Percentiles rank a stretch among this genome's conserved stretches.
phyloP scores from a whole-genome alignment of 78 protist genomes.

The Dictyostelium intermedium region DNA sequence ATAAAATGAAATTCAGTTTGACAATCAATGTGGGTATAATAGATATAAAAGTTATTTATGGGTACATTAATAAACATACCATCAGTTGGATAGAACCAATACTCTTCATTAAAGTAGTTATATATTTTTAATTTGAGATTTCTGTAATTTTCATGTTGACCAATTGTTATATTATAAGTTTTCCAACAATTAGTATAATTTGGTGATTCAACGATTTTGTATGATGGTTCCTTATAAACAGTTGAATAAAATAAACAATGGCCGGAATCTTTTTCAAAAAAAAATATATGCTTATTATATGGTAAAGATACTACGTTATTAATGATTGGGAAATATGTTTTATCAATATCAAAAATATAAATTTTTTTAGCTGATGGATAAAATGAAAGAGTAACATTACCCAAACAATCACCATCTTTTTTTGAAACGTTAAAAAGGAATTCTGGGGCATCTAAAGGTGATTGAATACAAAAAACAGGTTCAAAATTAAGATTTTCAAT shows the following conservation, averaged over 20 bases:
- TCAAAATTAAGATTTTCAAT: too few relatives aligned
- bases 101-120: not conserved
- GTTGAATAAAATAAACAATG: not conserved
- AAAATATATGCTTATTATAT: not conserved
- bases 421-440: too few relatives aligned
- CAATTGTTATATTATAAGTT: not conserved
- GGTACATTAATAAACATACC: not conserved
- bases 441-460: too few relatives aligned
- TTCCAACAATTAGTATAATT: not conserved
- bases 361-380: not conserved
- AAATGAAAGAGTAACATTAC: not conserved
- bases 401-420: too few relatives aligned
- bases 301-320: not conserved
- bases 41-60: not conserved
- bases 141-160: not conserved
- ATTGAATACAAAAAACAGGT: too few relatives aligned
- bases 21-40: not conserved
- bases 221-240: not conserved
- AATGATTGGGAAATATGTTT: not conserved
- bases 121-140: not conserved
- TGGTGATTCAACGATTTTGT: not conserved
- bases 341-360: not conserved
- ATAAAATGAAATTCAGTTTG: not conserved
- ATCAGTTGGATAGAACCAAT: not conserved
- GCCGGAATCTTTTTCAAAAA: not conserved